These are phyloP conservation scores for Talaromyces wortmannii DNA, from an alignment of 495 filamentous ascomycete genomes.

Conservation along the genomic window DNA sequence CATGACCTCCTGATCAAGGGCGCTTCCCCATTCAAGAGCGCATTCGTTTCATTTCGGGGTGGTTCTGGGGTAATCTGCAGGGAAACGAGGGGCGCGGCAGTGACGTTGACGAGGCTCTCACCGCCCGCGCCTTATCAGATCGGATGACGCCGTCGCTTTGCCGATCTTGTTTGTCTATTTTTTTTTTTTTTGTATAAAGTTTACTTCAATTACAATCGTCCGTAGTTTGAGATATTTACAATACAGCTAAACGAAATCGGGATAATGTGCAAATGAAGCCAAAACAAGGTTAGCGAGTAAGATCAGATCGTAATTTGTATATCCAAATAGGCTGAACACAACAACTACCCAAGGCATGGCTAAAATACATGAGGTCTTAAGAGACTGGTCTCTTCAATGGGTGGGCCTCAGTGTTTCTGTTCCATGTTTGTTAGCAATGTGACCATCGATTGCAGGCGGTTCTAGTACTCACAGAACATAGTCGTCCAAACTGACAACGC, in stretches of 20 bases:
- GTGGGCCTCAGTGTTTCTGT: slow-evolving; percentile 51
- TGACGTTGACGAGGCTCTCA: not conserved
- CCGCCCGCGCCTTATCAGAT: slow-evolving; percentile 1
- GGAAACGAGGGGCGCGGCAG: not conserved
- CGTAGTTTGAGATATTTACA: not conserved
- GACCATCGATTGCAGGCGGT: not conserved
- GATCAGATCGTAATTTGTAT: not conserved
- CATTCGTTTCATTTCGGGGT: slow-evolving; percentile 1
- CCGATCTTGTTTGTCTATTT: not conserved
- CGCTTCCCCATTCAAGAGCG: not conserved
- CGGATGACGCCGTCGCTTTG: not conserved
- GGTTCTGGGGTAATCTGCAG: not conserved
- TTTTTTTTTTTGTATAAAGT: too few relatives aligned
- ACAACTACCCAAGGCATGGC: not conserved
- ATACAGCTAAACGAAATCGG: not conserved
- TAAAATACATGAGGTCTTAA: not conserved
- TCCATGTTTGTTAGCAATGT: slow-evolving; percentile 7
- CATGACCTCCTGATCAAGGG: slow-evolving; percentile 40
- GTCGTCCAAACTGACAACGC: slow-evolving; percentile 72
- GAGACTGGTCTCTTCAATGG: slow-evolving; percentile 41
- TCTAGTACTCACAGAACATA: slow-evolving; percentile 60
- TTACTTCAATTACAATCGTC: too few relatives aligned
- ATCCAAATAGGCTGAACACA: not conserved
- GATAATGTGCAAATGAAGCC: not conserved
- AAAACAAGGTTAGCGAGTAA: not conserved